phyloP scores from a whole-genome alignment of 2,329 filamentous ascomycete species.

The Keithomyces neogunnii region DNA sequence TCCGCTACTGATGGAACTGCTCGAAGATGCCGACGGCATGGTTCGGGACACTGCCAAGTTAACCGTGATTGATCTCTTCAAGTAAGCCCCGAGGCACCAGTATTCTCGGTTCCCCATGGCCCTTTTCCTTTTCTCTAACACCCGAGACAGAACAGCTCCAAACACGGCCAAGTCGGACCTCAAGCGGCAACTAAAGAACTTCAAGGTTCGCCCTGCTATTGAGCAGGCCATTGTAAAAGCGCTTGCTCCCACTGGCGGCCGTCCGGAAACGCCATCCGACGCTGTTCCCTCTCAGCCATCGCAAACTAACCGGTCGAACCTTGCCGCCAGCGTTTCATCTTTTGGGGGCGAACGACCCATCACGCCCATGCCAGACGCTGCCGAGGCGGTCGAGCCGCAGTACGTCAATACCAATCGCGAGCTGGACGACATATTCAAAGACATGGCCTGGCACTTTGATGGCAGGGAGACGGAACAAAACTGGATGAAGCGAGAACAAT shows the following conservation, averaged over 20 bases:
- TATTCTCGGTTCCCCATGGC: neutral
- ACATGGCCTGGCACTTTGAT: conserved; percentile 76
- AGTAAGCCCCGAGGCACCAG: conserved; percentile 34
- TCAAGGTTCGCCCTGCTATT: conserved; percentile 81
- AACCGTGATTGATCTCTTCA: conserved; percentile 80
- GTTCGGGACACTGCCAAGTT: conserved; percentile 79
- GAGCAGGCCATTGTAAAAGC: conserved; percentile 72
- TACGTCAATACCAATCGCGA: conserved; percentile 80
- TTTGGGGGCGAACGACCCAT: conserved; percentile 40
- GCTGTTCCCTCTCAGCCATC: conserved; percentile 2
- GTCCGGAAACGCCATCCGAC: conserved; percentile 33
- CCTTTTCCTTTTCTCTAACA: neutral
- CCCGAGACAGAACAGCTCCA: conserved; percentile 55
- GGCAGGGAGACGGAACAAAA: conserved; percentile 86
- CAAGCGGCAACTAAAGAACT: conserved; percentile 74
- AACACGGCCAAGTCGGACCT: conserved; percentile 80
- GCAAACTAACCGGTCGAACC: conserved; percentile 29
- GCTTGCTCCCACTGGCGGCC: conserved; percentile 46
- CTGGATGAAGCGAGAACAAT: conserved; percentile 81
- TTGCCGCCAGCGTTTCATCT: conserved; percentile 45
- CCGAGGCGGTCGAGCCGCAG: conserved; percentile 66
- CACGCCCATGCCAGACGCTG: conserved; percentile 54
- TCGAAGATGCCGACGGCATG: conserved; percentile 83
- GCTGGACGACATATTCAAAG: conserved; percentile 76
- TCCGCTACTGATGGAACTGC: conserved; percentile 69